Conservation (phyloP, 805 yeast genomes). For the Suhomyces pyralidae region DNA sequence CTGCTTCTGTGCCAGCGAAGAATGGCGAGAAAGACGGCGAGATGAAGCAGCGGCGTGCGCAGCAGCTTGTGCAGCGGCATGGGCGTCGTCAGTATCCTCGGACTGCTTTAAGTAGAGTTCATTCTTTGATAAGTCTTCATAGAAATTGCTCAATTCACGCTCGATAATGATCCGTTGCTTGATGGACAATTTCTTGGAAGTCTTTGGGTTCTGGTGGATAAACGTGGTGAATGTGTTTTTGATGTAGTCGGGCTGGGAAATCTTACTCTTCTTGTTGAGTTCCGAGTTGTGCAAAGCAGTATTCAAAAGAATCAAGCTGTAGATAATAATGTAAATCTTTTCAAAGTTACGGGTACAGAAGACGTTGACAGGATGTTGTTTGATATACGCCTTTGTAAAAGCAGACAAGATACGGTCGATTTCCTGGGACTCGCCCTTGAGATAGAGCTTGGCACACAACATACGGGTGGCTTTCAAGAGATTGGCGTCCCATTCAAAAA, state of each 20-base stretch:
- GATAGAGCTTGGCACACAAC: slow-evolving; percentile 63
- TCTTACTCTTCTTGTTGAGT: slow-evolving; percentile 35
- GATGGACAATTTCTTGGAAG: slow-evolving; percentile 26
- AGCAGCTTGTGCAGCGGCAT: neutral
- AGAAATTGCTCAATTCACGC: slow-evolving; percentile 43
- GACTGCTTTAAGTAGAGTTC: slow-evolving; percentile 41
- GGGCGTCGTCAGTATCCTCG: slow-evolving; percentile 7
- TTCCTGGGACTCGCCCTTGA: slow-evolving; percentile 81
- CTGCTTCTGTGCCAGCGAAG: slow-evolving; percentile 5
- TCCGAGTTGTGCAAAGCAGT: slow-evolving; percentile 68
- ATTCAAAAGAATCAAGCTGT: slow-evolving; percentile 68
- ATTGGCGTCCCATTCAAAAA: slow-evolving; percentile 47
- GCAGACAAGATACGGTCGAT: slow-evolving; percentile 70
- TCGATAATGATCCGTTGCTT: slow-evolving; percentile 43
- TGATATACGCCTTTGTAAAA: slow-evolving; percentile 62
- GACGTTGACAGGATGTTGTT: slow-evolving; percentile 45
- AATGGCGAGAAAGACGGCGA: slow-evolving; percentile 10
- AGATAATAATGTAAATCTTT: slow-evolving; percentile 65
- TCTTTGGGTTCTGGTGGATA: slow-evolving; percentile 33
- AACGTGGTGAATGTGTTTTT: slow-evolving; percentile 42
- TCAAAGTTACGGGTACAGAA: slow-evolving; percentile 51
- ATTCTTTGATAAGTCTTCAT: slow-evolving; percentile 38
- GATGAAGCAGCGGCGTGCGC: neutral
- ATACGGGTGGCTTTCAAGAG: slow-evolving; percentile 55
- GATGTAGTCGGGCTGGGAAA: slow-evolving; percentile 41